Evolutionary conservation across 495 filamentous ascomycete species (phyloP).

Genomic region (Baudoinia panamericana): DNA sequence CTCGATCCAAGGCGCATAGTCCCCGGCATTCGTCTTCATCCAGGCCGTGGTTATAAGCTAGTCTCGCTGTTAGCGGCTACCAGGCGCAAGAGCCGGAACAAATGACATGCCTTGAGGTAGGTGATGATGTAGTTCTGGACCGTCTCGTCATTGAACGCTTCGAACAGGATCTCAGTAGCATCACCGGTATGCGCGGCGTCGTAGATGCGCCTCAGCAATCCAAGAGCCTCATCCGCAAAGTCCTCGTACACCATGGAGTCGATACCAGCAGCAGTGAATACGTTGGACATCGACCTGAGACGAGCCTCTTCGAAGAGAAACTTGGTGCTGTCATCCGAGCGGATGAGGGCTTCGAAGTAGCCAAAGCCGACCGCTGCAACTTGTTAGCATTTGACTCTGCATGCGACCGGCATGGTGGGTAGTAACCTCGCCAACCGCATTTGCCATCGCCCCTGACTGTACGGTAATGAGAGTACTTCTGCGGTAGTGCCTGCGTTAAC

Average conservation of each 20-base stretch:
- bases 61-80: too few species aligned
- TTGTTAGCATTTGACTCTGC: conserved; percentile 16
- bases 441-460: conserved; percentile 86
- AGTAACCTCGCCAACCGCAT: conserved; percentile 90
- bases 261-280: conserved; percentile 59
- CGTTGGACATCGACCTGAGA: conserved; percentile 54
- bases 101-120: conserved; percentile 45
- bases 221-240: conserved; percentile 62
- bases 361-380: conserved; percentile 70
- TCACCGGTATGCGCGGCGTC: conserved; percentile 37
- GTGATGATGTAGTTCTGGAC: conserved; percentile 60
- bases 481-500: conserved; percentile 57
- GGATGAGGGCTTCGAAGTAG: conserved; percentile 77
- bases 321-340: conserved; percentile 46
- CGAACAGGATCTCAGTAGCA: conserved; percentile 48
- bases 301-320: conserved; percentile 57
- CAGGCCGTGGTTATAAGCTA: conserved; percentile 75
- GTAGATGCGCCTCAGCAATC: conserved; percentile 47
- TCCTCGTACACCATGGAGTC: conserved; percentile 60
- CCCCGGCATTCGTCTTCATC: conserved; percentile 59
- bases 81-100: background rate
- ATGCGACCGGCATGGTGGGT: conserved; percentile 5
- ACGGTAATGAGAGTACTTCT: conserved; percentile 77
- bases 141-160: conserved; percentile 62
- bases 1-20: conserved; percentile 58